Conservation (phyloP, 768 basidiomycete species). For the Clavulina sp. region DNA sequence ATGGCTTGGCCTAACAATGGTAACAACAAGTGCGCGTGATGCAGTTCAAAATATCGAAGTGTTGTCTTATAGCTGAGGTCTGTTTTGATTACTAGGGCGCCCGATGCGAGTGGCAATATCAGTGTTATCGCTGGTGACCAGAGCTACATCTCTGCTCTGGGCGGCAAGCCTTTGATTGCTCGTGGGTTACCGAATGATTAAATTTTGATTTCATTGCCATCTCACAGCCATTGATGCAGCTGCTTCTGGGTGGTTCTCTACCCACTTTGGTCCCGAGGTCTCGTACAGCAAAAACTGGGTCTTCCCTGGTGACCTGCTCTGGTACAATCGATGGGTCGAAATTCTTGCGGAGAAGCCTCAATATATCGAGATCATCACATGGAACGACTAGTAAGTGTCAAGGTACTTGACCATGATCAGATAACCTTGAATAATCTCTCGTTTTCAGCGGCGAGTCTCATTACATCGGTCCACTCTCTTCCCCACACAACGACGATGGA, state of each 20-base stretch:
- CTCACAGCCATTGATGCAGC: not conserved
- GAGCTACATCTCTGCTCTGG: slow-evolving; percentile 10
- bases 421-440: slow-evolving; percentile 8
- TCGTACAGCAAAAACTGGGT: slow-evolving; percentile 21
- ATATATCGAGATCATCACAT: slow-evolving; percentile 15
- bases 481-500: slow-evolving; percentile 18
- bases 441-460: slow-evolving; percentile 17
- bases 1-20: slow-evolving; percentile 18
- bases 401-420: slow-evolving; percentile 12
- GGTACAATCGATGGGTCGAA: slow-evolving; percentile 19
- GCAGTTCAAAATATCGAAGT: slow-evolving; percentile 13
- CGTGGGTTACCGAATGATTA: not conserved
- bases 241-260: slow-evolving; percentile 13
- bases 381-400: slow-evolving; percentile 10
- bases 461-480: slow-evolving; percentile 17
- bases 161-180: slow-evolving; percentile 17
- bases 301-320: slow-evolving; percentile 18
- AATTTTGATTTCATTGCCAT: not conserved
- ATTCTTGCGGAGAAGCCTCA: slow-evolving; percentile 15
- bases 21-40: slow-evolving; percentile 17
- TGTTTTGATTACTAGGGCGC: no score
- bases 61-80: no score
- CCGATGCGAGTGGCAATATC: not conserved
- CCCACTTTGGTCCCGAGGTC: slow-evolving; percentile 18
- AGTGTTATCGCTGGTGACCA: slow-evolving; percentile 11